Base-by-base conservation (phyloP, 2,329 filamentous ascomycete species). In the Colletotrichum sidae region DNA sequence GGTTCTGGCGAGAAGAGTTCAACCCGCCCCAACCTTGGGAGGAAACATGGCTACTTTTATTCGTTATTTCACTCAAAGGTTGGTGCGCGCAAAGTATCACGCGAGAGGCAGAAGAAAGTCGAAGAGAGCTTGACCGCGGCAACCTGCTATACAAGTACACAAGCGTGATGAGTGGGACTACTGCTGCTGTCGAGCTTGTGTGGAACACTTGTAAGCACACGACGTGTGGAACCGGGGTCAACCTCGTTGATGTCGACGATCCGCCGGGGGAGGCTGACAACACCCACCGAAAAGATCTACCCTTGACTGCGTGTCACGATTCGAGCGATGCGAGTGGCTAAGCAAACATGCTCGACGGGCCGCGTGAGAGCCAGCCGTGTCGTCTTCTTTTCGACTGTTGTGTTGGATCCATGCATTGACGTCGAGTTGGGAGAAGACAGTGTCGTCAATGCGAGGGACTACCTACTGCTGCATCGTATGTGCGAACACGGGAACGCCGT, bases 311-410 rank as follows among this genome's bases (percentile, higher is more conserved):
- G 39, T 39, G 41, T 53, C 51, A 47, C 46, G 41, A 65, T 56
- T 53, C 57, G 39, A 7, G 58, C 25, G 62, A 62, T 65, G 62
- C 62, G 62, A 65, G 62, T 62, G 62, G 52, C 58, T 56, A 39
- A 44, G 50, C 41, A 49, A 25, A 33, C 34, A 52, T 13, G 15
- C 17, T 17, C 52, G 41, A 53, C 45, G 59, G 51, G 44, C 44
- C 37, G 37, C 51, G 17, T 15, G 45, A 52, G 13, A 41, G 41
- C 46, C 33, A 54, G 15, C 37, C 41, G 37, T 46, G 62, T 35
- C 38, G 47, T 25, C 58, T 17, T 56, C 58, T 41, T 52, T 62
- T 33, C 44, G 58, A 53, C 17, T 25, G 25, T 25, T 5, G 2
- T 25, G 4, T 17, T 17, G 25, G 62, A 46, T 57, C 62, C 62